Evolutionary conservation across 306 rosid genomes (phyloP).

Genomic region (Quercus aquifolioides): DNA sequence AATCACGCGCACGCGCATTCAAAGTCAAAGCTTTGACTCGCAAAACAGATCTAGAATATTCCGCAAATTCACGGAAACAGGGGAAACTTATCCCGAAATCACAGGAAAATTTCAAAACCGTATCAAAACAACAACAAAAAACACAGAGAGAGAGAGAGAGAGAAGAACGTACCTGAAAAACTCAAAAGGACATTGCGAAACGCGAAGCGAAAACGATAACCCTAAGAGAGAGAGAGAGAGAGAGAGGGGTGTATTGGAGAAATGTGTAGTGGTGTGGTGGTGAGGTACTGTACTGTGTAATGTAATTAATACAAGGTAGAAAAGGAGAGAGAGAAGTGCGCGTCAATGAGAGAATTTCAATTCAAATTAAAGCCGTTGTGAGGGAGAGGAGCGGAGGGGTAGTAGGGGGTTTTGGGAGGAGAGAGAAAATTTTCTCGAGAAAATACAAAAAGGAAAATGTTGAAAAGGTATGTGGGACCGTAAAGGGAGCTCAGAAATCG

Average conservation of each 20-base stretch:
- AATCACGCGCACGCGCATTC: neutral
- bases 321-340: slow-evolving; percentile 22
- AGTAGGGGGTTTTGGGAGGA: slow-evolving; percentile 6
- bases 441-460: slow-evolving; percentile 26
- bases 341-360: slow-evolving; percentile 28
- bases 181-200: neutral
- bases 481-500: neutral
- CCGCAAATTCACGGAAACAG: neutral
- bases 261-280: too few relatives aligned
- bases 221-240: neutral
- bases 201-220: neutral
- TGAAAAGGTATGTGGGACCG: slow-evolving; percentile 14
- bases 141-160: neutral
- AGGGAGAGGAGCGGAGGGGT: slow-evolving; percentile 23
- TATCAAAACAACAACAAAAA: neutral
- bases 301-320: slow-evolving; percentile 15
- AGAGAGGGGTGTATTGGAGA: neutral
- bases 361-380: slow-evolving; percentile 61
- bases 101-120: neutral
- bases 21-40: neutral
- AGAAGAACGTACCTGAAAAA: slow-evolving; percentile 2
- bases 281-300: neutral
- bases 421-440: slow-evolving; percentile 39
- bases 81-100: neutral
- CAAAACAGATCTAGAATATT: neutral